These are phyloP conservation scores for Saturnispora dispora DNA, from an alignment of 805 yeast species.

Conservation along the genomic window DNA sequence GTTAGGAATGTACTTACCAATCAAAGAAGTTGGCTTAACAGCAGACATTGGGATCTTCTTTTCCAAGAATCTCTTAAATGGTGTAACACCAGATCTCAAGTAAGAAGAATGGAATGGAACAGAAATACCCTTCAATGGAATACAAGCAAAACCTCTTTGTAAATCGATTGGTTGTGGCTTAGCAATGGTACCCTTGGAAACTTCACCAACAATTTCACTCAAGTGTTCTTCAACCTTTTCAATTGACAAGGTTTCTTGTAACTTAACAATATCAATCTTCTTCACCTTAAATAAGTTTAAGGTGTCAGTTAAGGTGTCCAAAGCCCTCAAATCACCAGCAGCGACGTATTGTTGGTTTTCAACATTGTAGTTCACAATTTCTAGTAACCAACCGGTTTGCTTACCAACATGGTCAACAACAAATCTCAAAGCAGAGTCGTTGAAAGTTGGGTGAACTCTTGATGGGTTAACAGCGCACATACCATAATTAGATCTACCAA, in stretches of 20 bases:
- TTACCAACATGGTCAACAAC: constrained; percentile 82
- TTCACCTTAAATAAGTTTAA: constrained; percentile 88
- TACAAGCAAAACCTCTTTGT: constrained; percentile 97
- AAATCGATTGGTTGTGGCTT: constrained; percentile 96
- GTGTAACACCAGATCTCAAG: constrained; percentile 96
- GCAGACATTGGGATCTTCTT: constrained; percentile 94
- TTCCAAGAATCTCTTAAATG: constrained; percentile 94
- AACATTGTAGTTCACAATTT: constrained; percentile 96
- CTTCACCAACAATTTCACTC: constrained; percentile 79
- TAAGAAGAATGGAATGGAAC: constrained; percentile 99
- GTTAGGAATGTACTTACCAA: constrained; percentile 96
- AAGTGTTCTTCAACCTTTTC: constrained; percentile 87
- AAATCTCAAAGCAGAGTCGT: constrained; percentile 87
- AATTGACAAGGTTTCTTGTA: constrained; percentile 70
- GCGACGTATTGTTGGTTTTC: constrained; percentile 98
- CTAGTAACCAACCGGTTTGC: constrained; percentile 88
- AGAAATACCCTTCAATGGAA: constrained; percentile 97
- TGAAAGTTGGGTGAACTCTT: constrained; percentile 79
- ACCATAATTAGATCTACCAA: constrained; percentile 97
- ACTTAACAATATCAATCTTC: constrained; percentile 85
- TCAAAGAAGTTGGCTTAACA: constrained; percentile 86
- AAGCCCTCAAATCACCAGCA: constrained; percentile 95
- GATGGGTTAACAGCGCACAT: constrained; percentile 98
- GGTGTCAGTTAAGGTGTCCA: constrained; percentile 88
- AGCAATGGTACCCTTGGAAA: constrained; percentile 67